Conservation (phyloP, 2,329 filamentous ascomycete genomes). For the Colletotrichum tabaci region DNA sequence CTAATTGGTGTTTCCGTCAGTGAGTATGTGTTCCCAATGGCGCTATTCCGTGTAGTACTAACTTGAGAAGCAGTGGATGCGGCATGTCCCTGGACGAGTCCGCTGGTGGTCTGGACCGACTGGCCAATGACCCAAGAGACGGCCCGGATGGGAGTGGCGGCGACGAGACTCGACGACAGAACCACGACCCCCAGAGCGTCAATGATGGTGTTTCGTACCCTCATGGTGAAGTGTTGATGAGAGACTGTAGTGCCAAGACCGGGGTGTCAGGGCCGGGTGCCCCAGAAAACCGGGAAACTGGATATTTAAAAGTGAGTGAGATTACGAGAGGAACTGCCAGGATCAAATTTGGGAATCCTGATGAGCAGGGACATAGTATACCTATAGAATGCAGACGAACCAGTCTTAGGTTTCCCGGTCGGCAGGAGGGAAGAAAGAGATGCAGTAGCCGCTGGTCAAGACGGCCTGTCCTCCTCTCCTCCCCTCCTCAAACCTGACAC, state of each 20-base stretch:
- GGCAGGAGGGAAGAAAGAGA: no score
- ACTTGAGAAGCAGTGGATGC: slow-evolving; percentile 24
- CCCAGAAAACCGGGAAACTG: no score
- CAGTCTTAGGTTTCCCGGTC: no score
- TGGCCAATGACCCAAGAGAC: slow-evolving; percentile 27
- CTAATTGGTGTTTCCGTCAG: slow-evolving; percentile 6
- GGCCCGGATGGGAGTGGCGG: slow-evolving; percentile 11
- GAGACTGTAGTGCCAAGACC: background rate
- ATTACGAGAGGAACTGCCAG: no score
- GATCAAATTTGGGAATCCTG: no score
- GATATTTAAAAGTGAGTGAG: no score
- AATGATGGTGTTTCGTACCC: slow-evolving; percentile 16
- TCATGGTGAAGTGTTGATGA: slow-evolving; percentile 21
- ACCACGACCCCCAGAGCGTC: slow-evolving; percentile 20
- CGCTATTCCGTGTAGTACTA: background rate
- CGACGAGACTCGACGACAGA: slow-evolving; percentile 2
- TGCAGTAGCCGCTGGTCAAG: no score
- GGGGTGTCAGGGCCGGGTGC: no score
- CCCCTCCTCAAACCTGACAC: no score
- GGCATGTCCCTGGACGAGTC: slow-evolving; percentile 30
- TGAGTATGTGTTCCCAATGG: background rate
- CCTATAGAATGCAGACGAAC: no score
- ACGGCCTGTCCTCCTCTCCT: no score
- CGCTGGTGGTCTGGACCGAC: slow-evolving; percentile 31
- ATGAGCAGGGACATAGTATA: no score